A percentile compares a stretch with the other conserved stretches of the same genome.
phyloP scores from a whole-genome alignment of 768 basidiomycete species.

The Boletus sp. region DNA sequence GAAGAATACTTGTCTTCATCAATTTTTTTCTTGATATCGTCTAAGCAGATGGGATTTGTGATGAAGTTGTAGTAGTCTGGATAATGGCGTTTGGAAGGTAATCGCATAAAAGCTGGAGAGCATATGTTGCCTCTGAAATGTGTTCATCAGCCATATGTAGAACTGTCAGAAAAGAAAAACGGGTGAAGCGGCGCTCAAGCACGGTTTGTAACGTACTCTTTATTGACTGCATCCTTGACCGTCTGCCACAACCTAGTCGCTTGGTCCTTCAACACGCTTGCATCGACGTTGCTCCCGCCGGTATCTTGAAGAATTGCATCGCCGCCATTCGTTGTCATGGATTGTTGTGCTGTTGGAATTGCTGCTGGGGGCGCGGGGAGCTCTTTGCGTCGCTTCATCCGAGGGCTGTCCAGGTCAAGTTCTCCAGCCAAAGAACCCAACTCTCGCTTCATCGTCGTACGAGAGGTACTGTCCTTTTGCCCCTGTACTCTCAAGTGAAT shows the following conservation, averaged over 20 bases:
- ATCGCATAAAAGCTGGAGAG: slow-evolving; percentile 62
- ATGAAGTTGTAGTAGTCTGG: slow-evolving; percentile 87
- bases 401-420: slow-evolving; percentile 44
- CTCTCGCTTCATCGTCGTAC: slow-evolving; percentile 51
- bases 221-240: slow-evolving; percentile 78
- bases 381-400: slow-evolving; percentile 51
- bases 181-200: slow-evolving; percentile 36
- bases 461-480: slow-evolving; percentile 13
- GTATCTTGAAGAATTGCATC: slow-evolving; percentile 15
- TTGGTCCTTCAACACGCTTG: slow-evolving; percentile 51
- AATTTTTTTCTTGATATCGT: slow-evolving; percentile 82
- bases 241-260: slow-evolving; percentile 73
- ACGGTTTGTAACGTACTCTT: slow-evolving; percentile 72
- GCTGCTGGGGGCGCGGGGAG: slow-evolving; percentile 38
- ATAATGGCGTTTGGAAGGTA: slow-evolving; percentile 69
- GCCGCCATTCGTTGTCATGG: slow-evolving; percentile 31
- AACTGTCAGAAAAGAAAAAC: slow-evolving; percentile 43
- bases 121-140: slow-evolving; percentile 57
- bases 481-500: slow-evolving; percentile 24
- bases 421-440: slow-evolving; percentile 37
- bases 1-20: slow-evolving; percentile 57
- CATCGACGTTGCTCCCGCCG: slow-evolving; percentile 27
- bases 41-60: slow-evolving; percentile 77
- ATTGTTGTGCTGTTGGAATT: slow-evolving; percentile 30
- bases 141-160: slow-evolving; percentile 28